Conservation (phyloP, 108 stramenopile genomes). For the Fistulifera solaris region DNA sequence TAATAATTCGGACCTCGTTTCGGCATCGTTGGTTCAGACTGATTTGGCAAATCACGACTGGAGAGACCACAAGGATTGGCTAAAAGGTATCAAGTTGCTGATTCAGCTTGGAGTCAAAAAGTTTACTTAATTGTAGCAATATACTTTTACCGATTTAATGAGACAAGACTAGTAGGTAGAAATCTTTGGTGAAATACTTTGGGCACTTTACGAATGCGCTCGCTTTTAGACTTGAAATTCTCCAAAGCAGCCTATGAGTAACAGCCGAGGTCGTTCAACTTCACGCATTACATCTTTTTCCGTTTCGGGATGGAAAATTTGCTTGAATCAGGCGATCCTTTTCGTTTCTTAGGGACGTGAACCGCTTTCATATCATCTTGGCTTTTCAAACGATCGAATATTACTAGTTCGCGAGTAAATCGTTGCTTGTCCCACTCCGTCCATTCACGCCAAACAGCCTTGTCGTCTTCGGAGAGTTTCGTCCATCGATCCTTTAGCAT, state of each 20-base stretch:
- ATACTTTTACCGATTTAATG: not conserved
- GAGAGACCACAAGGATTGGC: constrained; percentile 93
- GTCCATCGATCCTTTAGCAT: constrained; percentile 63
- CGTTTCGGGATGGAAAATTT: no score
- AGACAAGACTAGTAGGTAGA: not conserved
- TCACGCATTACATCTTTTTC: no score
- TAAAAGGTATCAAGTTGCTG: constrained; percentile 90
- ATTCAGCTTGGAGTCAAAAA: constrained; percentile 79
- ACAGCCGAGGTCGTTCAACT: no score
- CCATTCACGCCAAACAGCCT: constrained; percentile 60
- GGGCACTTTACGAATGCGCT: not conserved
- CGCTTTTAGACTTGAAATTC: not conserved
- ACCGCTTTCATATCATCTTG: constrained; percentile 5
- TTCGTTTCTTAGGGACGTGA: constrained; percentile 17
- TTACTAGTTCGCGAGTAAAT: constrained; percentile 39
- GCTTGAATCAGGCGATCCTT: not conserved
- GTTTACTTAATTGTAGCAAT: constrained; percentile 5
- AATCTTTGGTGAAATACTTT: constrained; percentile 3
- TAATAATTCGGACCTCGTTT: constrained; percentile 46
- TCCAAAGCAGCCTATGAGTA: not conserved
- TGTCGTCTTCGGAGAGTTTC: constrained; percentile 49
- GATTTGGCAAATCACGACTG: constrained; percentile 75
- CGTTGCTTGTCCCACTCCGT: constrained; percentile 70
- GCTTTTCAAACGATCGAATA: constrained; percentile 9
- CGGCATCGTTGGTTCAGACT: constrained; percentile 60